Percentiles rank a stretch among this genome's conserved stretches.
Conservation (phyloP, 129 eudicot species). For the Dittrichia graveolens region DNA sequence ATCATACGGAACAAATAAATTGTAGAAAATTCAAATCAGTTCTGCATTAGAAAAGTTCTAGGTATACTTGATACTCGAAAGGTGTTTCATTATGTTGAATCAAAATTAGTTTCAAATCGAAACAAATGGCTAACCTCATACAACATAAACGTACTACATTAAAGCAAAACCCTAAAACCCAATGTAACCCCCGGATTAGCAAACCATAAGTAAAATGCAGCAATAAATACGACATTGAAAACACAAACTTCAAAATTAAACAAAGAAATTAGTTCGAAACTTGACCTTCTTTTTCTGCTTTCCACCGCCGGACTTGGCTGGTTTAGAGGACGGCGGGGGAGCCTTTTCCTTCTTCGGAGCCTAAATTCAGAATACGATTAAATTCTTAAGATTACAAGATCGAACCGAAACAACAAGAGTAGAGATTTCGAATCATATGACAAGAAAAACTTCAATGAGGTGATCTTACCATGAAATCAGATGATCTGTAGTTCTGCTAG, state of each 20-base stretch:
- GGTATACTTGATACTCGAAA: too few species aligned
- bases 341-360: slow-evolving; percentile 89
- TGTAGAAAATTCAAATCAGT: too few species aligned
- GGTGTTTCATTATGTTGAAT: too few species aligned
- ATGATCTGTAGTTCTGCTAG: slow-evolving; percentile 19
- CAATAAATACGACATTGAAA: background rate
- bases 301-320: slow-evolving; percentile 93
- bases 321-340: slow-evolving; percentile 90
- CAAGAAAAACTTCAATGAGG: background rate
- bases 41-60: too few species aligned
- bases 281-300: slow-evolving; percentile 92
- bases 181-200: background rate
- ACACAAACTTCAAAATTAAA: background rate
- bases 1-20: too few species aligned
- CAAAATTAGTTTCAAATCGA: background rate
- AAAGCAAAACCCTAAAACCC: background rate
- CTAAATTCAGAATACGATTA: slow-evolving; percentile 34
- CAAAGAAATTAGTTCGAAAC: background rate
- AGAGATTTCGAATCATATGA: background rate
- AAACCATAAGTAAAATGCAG: background rate
- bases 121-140: slow-evolving; percentile 6
- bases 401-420: background rate
- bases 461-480: slow-evolving; percentile 35
- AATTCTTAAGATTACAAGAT: background rate
- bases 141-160: background rate